Evolutionary conservation across 1,284 basidiomycete species (phyloP), one percentile per base, ranked within the genome.

Genomic region (Cutaneotrichosporon mucoides): DNA sequence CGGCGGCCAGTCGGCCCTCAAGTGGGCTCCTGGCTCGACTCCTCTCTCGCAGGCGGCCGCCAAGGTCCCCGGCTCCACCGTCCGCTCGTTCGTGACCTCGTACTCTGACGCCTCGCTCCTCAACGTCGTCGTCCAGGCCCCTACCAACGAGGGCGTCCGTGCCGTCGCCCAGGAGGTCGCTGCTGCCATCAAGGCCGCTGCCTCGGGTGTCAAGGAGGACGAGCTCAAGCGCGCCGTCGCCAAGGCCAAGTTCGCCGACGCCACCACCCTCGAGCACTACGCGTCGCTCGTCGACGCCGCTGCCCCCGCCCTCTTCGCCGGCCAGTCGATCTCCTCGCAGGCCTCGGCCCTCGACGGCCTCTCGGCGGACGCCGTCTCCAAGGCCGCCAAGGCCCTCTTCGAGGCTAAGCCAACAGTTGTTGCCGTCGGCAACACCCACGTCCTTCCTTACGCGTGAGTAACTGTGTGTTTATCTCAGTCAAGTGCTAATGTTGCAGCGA

Each of bases 91-190:
- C 60, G 84, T 90, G 71, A 81, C 92, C 12, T 86, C 88, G 15
- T 97, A 96, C 81, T 90, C 91, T 24, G 93, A 96, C 75, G 91
- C 90, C 4, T 82, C 88, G 15, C 83, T 97, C 58, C 86, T 94
- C 66, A 91, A 90, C 64, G 78, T 94, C 59, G 79, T 91, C 60
- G 81, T 95, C 53, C 66, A 73, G 46, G 76, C 76, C 34, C 73
- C 73, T 45, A 78, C 75, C 37, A 67, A 63, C 57, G 69, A 72
- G 58, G 75, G 64, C 52, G 71, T 76, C 62, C 73, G 81, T 56
- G 83, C 83, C 38, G 71, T 84, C 6, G 82, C 81, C 45, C 81
- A 80, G 54, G 86, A 91, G 44, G 85, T 84, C 68, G 82, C 84
- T 54, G 84, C 85, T 46, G 85, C 84, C 34, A 84, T 86, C 76